phyloP scores from a whole-genome alignment of 2,329 filamentous ascomycete species.

The Penicillium hesseltinei region DNA sequence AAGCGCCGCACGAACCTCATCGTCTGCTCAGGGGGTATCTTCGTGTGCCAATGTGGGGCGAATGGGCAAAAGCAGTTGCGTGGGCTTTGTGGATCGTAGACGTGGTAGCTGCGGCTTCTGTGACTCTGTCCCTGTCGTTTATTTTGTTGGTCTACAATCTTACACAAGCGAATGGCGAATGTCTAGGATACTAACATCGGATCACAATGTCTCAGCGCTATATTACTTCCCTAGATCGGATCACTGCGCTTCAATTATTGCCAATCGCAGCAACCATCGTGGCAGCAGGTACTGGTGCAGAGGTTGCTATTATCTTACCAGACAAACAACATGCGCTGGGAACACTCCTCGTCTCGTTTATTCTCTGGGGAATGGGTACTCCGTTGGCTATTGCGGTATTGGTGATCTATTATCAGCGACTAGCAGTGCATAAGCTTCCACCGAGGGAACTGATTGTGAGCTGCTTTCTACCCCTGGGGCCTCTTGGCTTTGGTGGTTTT shows the following conservation, averaged over 20 bases:
- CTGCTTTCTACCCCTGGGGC: conserved; percentile 65
- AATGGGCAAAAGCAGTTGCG: conserved; percentile 48
- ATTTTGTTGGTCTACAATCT: conserved; percentile 49
- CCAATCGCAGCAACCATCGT: conserved; percentile 68
- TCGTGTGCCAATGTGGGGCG: conserved; percentile 52
- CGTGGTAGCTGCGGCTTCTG: conserved; percentile 43
- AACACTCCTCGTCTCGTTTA: conserved; percentile 64
- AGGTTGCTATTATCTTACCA: conserved; percentile 60
- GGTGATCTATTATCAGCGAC: conserved; percentile 67
- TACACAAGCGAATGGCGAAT: background rate
- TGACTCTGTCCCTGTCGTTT: conserved; percentile 51
- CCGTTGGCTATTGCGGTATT: conserved; percentile 62
- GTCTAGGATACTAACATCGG: conserved; percentile 24
- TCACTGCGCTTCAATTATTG: conserved; percentile 65
- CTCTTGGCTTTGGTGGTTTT: conserved; percentile 65
- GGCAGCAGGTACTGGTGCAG: conserved; percentile 62
- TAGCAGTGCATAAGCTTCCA: conserved; percentile 65
- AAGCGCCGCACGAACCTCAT: too few relatives aligned
- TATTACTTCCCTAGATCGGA: conserved; percentile 48
- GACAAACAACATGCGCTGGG: conserved; percentile 56
- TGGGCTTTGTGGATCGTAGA: conserved; percentile 54
- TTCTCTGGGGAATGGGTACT: conserved; percentile 66
- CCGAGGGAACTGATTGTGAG: conserved; percentile 66
- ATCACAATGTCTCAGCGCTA: conserved; percentile 37
- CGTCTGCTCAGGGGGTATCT: too few relatives aligned